Conservation (phyloP, 1,139 yeast genomes). For the Taiozyma sp. region DNA sequence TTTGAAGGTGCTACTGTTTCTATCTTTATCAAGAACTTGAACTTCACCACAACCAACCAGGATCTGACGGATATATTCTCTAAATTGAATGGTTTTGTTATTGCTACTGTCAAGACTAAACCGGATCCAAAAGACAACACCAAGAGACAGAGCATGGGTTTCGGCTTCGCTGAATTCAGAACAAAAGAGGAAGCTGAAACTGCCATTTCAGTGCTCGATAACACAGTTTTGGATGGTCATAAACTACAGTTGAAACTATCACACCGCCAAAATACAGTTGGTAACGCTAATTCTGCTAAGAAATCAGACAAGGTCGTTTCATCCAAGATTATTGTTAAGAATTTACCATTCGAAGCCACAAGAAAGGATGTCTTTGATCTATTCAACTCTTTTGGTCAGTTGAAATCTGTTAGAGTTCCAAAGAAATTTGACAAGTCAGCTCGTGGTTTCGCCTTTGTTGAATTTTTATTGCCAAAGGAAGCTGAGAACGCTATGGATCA, state of each 20-base stretch:
- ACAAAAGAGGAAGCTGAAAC: slow-evolving; percentile 71
- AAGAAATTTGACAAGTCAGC: slow-evolving; percentile 93
- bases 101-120: slow-evolving; percentile 81
- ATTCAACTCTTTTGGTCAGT: slow-evolving; percentile 90
- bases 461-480: slow-evolving; percentile 80
- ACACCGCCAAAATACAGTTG: slow-evolving; percentile 52
- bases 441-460: slow-evolving; percentile 97
- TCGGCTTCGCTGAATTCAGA: slow-evolving; percentile 90
- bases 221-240: slow-evolving; percentile 82
- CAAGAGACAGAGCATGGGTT: slow-evolving; percentile 83
- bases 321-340: slow-evolving; percentile 86
- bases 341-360: slow-evolving; percentile 94
- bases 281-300: slow-evolving; percentile 17
- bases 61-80: slow-evolving; percentile 59
- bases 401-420: slow-evolving; percentile 93
- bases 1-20: slow-evolving; percentile 74
- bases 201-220: slow-evolving; percentile 74
- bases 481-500: slow-evolving; percentile 96
- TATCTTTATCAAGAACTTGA: slow-evolving; percentile 85
- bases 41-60: slow-evolving; percentile 66
- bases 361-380: slow-evolving; percentile 87
- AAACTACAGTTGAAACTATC: slow-evolving; percentile 84
- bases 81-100: slow-evolving; percentile 69
- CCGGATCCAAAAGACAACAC: slow-evolving; percentile 77
- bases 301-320: slow-evolving; percentile 33